Percentiles rank a stretch among this genome's conserved stretches.
These are phyloP conservation scores for Monosporozyma unispora DNA, from an alignment of 805 yeast species.

Conservation along the genomic window DNA sequence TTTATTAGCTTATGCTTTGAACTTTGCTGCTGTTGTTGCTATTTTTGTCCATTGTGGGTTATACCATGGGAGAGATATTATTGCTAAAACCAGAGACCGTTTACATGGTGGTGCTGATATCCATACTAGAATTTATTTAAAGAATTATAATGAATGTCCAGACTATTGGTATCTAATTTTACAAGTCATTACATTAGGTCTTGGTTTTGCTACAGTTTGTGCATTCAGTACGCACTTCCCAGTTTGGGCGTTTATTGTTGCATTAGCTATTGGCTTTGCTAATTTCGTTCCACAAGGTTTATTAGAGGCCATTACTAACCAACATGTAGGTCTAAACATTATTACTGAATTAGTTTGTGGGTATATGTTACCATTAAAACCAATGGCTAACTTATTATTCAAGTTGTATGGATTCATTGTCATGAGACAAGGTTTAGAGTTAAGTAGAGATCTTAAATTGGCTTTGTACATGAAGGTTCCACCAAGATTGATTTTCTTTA, in stretches of 20 bases:
- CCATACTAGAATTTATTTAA: conserved; percentile 44
- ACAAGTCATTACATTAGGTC: conserved; percentile 21
- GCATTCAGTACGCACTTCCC: conserved; percentile 45
- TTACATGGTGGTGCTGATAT: conserved; percentile 38
- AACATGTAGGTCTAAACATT: conserved; percentile 48
- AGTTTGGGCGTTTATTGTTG: conserved; percentile 54
- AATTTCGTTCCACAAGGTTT: conserved; percentile 52
- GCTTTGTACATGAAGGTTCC: conserved; percentile 52
- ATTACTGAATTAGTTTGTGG: conserved; percentile 54
- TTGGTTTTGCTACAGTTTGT: conserved; percentile 29
- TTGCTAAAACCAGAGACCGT: conserved; percentile 32
- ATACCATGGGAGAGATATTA: conserved; percentile 49
- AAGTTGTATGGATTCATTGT: conserved; percentile 47
- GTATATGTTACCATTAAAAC: conserved; percentile 45
- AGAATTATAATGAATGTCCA: conserved; percentile 57
- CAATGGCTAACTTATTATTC: conserved; percentile 47
- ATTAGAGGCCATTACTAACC: conserved; percentile 49
- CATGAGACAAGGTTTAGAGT: conserved; percentile 45
- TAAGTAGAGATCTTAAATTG: conserved; percentile 44
- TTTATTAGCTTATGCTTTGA: conserved; percentile 46
- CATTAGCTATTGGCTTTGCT: conserved; percentile 41
- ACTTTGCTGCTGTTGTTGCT: conserved; percentile 56
- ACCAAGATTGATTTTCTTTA: conserved; percentile 45
- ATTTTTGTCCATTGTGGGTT: conserved; percentile 48
- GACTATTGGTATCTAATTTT: conserved; percentile 53